Percentiles rank a stretch among this genome's conserved stretches.
Conservation (phyloP, 1,139 yeast genomes). For the Blastobotrys ciferrii region DNA sequence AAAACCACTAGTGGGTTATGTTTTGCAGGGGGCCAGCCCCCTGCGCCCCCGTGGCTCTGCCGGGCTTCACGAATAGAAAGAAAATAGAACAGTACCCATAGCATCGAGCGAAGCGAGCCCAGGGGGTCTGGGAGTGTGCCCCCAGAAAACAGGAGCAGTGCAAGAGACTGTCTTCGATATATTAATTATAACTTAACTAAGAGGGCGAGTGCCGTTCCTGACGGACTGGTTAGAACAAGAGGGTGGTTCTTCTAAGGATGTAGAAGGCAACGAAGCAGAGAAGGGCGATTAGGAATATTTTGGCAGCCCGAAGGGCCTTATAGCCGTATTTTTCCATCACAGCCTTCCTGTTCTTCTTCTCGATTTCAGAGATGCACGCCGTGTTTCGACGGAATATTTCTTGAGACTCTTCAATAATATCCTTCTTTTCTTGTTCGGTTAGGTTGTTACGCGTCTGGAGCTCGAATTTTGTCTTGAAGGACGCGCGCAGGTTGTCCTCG, state of each 20-base stretch:
- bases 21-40: no score
- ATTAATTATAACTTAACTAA: no score
- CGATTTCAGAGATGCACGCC: slow-evolving; percentile 62
- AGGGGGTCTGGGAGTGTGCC: no score
- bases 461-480: slow-evolving; percentile 75
- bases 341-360: slow-evolving; percentile 47
- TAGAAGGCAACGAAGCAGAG: not conserved
- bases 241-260: not conserved
- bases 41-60: no score
- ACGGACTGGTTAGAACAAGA: not conserved
- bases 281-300: not conserved
- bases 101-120: no score
- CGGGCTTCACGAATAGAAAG: no score
- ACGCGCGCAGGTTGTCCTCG: slow-evolving; percentile 60
- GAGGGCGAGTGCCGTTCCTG: no score
- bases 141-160: no score
- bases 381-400: slow-evolving; percentile 65
- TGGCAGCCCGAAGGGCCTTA: slow-evolving; percentile 1
- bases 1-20: no score
- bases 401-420: slow-evolving; percentile 65
- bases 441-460: slow-evolving; percentile 65
- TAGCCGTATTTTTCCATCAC: slow-evolving; percentile 6
- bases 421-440: slow-evolving; percentile 66
- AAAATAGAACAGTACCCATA: no score
- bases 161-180: no score